Evolutionary conservation across 768 basidiomycete species (phyloP).

Genomic region (Leccinum imitatum): DNA sequence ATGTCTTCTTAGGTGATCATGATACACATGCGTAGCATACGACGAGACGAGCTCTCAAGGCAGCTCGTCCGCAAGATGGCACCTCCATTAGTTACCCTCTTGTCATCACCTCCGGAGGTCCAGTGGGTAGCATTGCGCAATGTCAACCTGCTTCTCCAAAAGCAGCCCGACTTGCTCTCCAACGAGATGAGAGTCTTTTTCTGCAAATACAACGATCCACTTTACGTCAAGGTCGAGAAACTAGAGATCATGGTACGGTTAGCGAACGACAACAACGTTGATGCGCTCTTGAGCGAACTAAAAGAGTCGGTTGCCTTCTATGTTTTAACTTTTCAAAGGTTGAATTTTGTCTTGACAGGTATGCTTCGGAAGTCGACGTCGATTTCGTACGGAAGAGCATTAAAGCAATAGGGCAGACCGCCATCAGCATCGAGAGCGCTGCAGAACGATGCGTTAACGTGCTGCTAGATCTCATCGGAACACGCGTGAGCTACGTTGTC

Average conservation of each 20-base stretch:
- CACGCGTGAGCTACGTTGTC: constrained; percentile 94
- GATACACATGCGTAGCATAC: constrained; percentile 90
- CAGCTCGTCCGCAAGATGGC: constrained; percentile 95
- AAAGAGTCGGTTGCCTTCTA: constrained; percentile 73
- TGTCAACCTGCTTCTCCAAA: constrained; percentile 94
- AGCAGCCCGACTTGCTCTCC: constrained; percentile 82
- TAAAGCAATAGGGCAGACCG: constrained; percentile 94
- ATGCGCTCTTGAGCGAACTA: constrained; percentile 91
- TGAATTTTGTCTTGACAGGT: constrained; percentile 46
- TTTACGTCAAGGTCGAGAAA: constrained; percentile 99
- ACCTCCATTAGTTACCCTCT: constrained; percentile 90
- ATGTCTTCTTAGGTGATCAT: constrained; percentile 72
- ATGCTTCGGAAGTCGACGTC: constrained; percentile 96
- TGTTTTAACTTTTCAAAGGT: background rate
- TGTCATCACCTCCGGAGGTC: constrained; percentile 95
- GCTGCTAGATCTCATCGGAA: constrained; percentile 87
- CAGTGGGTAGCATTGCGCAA: constrained; percentile 98
- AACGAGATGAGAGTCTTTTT: constrained; percentile 99
- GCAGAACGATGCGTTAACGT: constrained; percentile 96
- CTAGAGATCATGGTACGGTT: constrained; percentile 97
- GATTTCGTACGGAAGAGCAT: constrained; percentile 96
- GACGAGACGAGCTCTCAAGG: constrained; percentile 79
- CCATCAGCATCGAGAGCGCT: constrained; percentile 90
- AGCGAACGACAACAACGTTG: constrained; percentile 88
- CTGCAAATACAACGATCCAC: constrained; percentile 99